These are phyloP conservation scores for Caulochytrium protostelioides DNA, from an alignment of 371 early-diverging fungal genomes.

Conservation along the genomic window DNA sequence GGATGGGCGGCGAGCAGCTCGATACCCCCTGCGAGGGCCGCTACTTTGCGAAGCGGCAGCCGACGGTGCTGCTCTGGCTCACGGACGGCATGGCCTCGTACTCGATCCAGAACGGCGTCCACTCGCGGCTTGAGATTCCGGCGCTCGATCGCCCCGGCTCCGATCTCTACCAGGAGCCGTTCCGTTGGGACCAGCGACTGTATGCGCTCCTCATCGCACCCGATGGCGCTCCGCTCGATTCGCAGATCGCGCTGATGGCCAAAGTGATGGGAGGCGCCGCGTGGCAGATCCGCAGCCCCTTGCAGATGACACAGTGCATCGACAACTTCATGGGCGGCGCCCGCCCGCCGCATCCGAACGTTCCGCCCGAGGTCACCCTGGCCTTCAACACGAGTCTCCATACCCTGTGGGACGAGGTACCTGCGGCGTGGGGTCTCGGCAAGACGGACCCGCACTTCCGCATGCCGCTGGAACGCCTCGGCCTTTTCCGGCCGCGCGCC, in stretches of 20 bases:
- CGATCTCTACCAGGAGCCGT: constrained; percentile 39
- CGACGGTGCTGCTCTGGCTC: constrained; percentile 44
- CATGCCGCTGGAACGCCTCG: constrained; percentile 9
- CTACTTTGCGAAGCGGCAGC: constrained; percentile 30
- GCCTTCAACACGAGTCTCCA: constrained; percentile 24
- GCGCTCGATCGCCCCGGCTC: constrained; percentile 31
- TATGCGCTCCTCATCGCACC: constrained; percentile 33
- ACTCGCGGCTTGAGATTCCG: constrained; percentile 27
- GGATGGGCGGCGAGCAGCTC: constrained; percentile 24
- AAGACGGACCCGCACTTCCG: constrained; percentile 6
- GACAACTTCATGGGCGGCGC: constrained; percentile 29
- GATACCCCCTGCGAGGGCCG: constrained; percentile 43
- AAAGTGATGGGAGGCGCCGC: constrained; percentile 36
- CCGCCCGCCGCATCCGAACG: constrained; percentile 18
- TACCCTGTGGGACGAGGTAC: constrained; percentile 2
- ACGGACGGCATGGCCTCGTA: constrained; percentile 28
- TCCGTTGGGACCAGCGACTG: constrained; percentile 52
- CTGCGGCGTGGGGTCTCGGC: background rate
- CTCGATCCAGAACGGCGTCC: constrained; percentile 12
- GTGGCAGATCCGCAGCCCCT: constrained; percentile 18
- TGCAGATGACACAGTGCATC: constrained; percentile 25
- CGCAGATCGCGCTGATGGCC: constrained; percentile 31
- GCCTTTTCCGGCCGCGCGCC: constrained; percentile 10
- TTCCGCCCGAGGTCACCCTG: constrained; percentile 24
- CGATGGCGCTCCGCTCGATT: constrained; percentile 18